Conservation (phyloP, 345 rosid species). For the Gossypium arboreum region DNA sequence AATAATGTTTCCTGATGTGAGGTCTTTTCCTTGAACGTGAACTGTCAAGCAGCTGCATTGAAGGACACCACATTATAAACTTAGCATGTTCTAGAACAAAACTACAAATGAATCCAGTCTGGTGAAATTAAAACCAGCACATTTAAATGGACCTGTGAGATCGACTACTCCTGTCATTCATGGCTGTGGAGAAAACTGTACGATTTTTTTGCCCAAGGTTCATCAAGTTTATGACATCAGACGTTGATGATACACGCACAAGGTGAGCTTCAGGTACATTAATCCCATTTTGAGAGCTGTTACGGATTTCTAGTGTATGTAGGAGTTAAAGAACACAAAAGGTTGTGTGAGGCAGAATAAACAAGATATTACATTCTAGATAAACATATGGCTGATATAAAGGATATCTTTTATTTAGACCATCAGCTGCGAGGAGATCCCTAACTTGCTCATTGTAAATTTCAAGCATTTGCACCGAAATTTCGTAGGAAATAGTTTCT, state of each 20-base stretch:
- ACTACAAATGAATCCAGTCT: background rate
- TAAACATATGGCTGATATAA: constrained; percentile 14
- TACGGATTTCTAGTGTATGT: constrained; percentile 78
- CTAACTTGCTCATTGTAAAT: constrained; percentile 96
- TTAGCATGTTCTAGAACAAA: constrained; percentile 14
- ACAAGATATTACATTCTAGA: constrained; percentile 4
- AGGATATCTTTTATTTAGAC: constrained; percentile 81
- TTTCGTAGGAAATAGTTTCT: constrained; percentile 53
- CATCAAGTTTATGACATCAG: constrained; percentile 81
- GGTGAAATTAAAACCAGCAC: background rate
- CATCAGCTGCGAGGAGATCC: constrained; percentile 80
- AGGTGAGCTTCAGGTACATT: constrained; percentile 92
- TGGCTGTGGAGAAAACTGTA: constrained; percentile 76
- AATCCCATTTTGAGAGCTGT: constrained; percentile 77
- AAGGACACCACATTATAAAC: constrained; percentile 9
- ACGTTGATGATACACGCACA: constrained; percentile 70
- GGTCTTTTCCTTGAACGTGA: constrained; percentile 85
- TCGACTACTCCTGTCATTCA: constrained; percentile 96
- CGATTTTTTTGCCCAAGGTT: constrained; percentile 81
- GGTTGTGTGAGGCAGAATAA: background rate
- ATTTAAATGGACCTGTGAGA: constrained; percentile 70
- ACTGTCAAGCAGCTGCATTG: constrained; percentile 82
- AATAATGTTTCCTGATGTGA: constrained; percentile 60
- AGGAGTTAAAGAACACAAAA: constrained; percentile 37
- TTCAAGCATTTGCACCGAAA: constrained; percentile 95